Conservation (phyloP, 306 rosid genomes). For the Cyclanthera cordifolia region DNA sequence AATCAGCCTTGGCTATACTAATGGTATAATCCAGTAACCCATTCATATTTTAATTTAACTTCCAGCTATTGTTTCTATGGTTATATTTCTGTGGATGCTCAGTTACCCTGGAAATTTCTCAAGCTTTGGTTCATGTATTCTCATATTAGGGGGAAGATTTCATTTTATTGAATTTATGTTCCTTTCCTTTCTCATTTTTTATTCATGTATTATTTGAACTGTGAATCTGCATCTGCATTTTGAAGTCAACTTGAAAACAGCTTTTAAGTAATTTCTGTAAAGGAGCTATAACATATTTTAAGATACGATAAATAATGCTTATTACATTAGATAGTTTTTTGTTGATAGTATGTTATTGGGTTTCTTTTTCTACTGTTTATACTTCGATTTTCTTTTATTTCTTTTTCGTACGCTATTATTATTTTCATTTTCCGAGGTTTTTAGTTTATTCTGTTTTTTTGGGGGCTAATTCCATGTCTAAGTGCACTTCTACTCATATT, state of each 20-base stretch:
- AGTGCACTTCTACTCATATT: background rate
- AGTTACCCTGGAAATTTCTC: background rate
- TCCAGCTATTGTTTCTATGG: background rate
- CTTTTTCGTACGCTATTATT: background rate
- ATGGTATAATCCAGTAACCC: slow-evolving; percentile 25
- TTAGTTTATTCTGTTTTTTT: background rate
- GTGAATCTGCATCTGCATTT: background rate
- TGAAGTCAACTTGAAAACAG: slow-evolving; percentile 12
- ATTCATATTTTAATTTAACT: background rate
- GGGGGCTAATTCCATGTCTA: background rate
- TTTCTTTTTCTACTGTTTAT: background rate
- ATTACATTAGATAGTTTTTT: background rate
- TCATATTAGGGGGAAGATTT: background rate
- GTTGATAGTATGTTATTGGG: background rate
- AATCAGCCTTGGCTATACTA: slow-evolving; percentile 72
- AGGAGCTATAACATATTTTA: no score
- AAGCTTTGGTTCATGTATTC: background rate
- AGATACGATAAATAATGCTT: background rate
- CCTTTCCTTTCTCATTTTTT: background rate
- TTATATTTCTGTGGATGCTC: background rate
- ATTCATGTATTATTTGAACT: background rate
- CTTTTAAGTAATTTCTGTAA: background rate
- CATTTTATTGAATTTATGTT: slow-evolving; percentile 10
- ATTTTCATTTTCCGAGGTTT: background rate
- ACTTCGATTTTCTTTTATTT: background rate